Conservation (phyloP, 352 stramenopile genomes). For the Globisporangium carolinianum region DNA sequence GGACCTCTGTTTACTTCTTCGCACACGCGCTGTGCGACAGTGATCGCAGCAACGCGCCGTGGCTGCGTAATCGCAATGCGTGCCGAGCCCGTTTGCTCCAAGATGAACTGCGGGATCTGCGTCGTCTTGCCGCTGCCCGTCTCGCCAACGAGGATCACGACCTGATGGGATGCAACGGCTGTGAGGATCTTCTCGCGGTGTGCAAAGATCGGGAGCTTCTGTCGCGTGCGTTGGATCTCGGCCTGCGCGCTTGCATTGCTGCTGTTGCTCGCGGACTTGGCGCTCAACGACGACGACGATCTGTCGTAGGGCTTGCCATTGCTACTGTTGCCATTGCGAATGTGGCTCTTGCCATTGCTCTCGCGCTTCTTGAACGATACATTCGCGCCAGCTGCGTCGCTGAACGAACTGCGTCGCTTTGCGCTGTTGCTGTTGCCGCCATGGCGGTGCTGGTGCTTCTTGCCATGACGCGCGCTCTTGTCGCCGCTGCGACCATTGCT, state of each 20-base stretch:
- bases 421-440: neutral
- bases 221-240: conserved; percentile 51
- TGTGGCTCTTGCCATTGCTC: neutral
- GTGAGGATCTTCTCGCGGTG: conserved; percentile 68
- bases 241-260: conserved; percentile 8
- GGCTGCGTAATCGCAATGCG: conserved; percentile 81
- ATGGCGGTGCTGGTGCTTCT: conserved; percentile 3
- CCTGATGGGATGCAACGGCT: conserved; percentile 50
- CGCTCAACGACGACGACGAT: neutral
- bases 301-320: neutral
- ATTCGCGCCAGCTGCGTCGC: neutral
- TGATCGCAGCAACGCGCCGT: conserved; percentile 75
- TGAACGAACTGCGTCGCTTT: conserved; percentile 8
- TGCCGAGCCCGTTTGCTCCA: conserved; percentile 41
- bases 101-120: conserved; percentile 86
- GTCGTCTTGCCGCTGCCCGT: conserved; percentile 90
- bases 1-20: conserved; percentile 44
- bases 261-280: conserved; percentile 8
- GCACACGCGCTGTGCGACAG: conserved; percentile 74
- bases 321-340: neutral
- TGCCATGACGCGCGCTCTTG: neutral
- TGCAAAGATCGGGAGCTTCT: conserved; percentile 67
- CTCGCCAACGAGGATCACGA: conserved; percentile 86
- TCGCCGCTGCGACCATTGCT: neutral
- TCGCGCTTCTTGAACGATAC: conserved; percentile 18